Base-by-base conservation (phyloP, 352 stramenopile species). In the Halophytophthora batemanensis region DNA sequence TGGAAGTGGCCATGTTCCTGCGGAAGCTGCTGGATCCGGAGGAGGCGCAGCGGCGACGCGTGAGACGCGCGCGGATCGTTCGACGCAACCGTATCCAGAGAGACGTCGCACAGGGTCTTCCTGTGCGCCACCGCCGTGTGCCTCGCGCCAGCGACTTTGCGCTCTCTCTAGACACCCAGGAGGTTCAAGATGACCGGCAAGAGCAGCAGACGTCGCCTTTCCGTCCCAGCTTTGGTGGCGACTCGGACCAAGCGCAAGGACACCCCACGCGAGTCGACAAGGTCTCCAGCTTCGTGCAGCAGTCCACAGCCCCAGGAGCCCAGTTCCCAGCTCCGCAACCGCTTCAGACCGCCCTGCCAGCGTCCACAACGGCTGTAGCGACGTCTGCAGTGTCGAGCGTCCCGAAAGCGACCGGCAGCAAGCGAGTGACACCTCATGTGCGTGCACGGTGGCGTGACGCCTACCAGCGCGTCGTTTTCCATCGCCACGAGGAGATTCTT, bases 71-170 rank as follows among this genome's bases (percentile, higher is more conserved):
- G 28, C 64, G 64, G 14, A 86, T 88, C 54, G 59, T 85, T 6
- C 65, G 75, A 1, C 66, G 77, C 13, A 88, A 86, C 21, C 74
- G 77, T 13, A 85, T 86, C 69, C 75, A 80, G 33, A 52, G 53
- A 2, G 77, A 88, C 54, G 54, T 83, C 46, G 66, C 50, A 2
- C 66, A 77, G 42, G 75, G 71, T 15, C 57, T 84, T 8, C 50
- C 50, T 1, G 17, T 64, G 28, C 59, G 64, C 22, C 44, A 35
- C 7, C 48, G 15, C 25, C 55, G 64, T 19, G 19, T 66, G 21
- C 50, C 56, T 14, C 45, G 42, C 45, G 17, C 43, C 41, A 34
- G 29, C 41, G 55, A 61, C 35, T 43, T 45, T 43, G 15, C 34
- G 1, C 45, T 61, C 35, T 41, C 19, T 12, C 44, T 56, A 13